Percentiles rank a stretch among this genome's conserved stretches.
phyloP scores from a whole-genome alignment of 805 yeast genomes.

The Starmerella asiatica region DNA sequence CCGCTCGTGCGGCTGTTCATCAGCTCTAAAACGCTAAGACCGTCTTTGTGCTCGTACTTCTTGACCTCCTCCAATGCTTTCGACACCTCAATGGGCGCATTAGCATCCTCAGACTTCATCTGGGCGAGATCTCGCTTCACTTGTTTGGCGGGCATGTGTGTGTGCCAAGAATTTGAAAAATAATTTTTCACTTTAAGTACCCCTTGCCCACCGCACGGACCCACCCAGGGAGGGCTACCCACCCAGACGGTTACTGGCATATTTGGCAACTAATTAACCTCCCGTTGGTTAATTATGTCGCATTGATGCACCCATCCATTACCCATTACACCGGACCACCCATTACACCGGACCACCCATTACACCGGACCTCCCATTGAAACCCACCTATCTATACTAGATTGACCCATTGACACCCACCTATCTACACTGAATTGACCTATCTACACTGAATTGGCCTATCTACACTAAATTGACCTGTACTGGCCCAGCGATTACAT shows the following conservation, averaged over 20 bases:
- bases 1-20: slow-evolving; percentile 87
- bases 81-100: slow-evolving; percentile 1
- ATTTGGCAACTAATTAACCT: too few relatives aligned
- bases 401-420: too few relatives aligned
- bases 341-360: too few relatives aligned
- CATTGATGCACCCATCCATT: too few relatives aligned
- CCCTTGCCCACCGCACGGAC: not conserved
- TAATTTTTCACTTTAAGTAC: not conserved
- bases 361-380: too few relatives aligned
- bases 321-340: too few relatives aligned
- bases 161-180: not conserved
- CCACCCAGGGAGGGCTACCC: not conserved
- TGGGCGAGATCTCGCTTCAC: not conserved
- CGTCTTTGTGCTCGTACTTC: slow-evolving; percentile 62
- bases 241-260: slow-evolving; percentile 4
- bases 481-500: too few relatives aligned
- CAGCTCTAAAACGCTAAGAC: slow-evolving; percentile 66
- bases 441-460: too few relatives aligned
- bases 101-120: slow-evolving; percentile 1
- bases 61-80: slow-evolving; percentile 54
- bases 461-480: too few relatives aligned
- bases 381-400: too few relatives aligned
- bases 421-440: too few relatives aligned
- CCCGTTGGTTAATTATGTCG: too few relatives aligned
- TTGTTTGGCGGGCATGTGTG: not conserved